Evolutionary conservation across 2,329 filamentous ascomycete genomes (phyloP), one percentile per base, ranked within the genome.

Genomic region (Fusarium chuoi): DNA sequence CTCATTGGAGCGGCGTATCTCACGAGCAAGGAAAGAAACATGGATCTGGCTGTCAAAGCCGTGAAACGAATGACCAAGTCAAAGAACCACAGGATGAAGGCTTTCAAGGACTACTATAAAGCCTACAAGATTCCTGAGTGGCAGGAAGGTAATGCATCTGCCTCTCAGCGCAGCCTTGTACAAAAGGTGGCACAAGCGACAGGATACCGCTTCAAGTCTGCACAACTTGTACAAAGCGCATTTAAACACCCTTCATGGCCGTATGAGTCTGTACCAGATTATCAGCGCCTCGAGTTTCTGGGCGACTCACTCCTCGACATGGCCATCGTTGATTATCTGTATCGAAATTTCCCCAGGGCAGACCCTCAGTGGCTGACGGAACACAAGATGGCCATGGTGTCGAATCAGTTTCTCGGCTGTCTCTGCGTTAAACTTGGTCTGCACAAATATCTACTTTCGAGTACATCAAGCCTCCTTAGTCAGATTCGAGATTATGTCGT

Each of bases 311-410:
- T 98, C 5, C 90, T 97, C 3, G 95, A 98, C 79, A 93, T 96
- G 90, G 92, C 88, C 17, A 94, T 92, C 77, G 92, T 98, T 62
- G 93, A 95, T 76, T 91, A 94, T 76, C 87, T 99, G 8, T 98
- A 94, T 83, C 88, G 91, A 75, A 87, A 86, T 7, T 94, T 93
- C 76, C 94, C 95, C 0, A 85, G 89, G 58, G 93, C 92, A 65
- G 95, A 98, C 78, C 96, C 96, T 0, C 95, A 98, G 80, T 98
- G 96, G 96, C 87, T 99, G 67, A 98, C 96, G 0, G 96, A 98
- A 82, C 96, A 98, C 87, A 98, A 98, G 84, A 98, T 97, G 91
- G 94, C 95, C n/a, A 98, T 99, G 94, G 95, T 96, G 0, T 96
- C 94, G 60, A 99, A 99, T 84, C 95, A 95, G 69, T 99, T 98